phyloP scores from a whole-genome alignment of 2,329 filamentous ascomycete genomes.

The Cladophialophora yegresii region DNA sequence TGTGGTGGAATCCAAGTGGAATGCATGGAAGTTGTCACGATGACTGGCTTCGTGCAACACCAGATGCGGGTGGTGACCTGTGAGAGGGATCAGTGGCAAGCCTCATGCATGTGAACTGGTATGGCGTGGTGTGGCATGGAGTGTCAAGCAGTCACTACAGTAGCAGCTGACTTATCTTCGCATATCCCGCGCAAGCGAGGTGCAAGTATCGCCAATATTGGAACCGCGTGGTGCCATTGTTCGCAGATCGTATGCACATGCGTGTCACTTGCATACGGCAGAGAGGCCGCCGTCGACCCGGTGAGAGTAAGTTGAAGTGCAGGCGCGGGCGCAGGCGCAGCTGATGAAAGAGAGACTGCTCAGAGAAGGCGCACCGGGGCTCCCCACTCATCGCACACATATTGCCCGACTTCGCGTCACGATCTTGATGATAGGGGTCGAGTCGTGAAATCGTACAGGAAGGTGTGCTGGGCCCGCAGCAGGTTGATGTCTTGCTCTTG shows the following conservation, averaged over 20 bases:
- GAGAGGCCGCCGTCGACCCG: not conserved
- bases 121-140: not conserved
- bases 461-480: no score
- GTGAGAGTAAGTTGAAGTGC: not conserved
- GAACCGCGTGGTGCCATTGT: not conserved
- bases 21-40: constrained; percentile 11
- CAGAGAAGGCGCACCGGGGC: not conserved
- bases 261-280: not conserved
- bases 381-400: not conserved
- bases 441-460: no score
- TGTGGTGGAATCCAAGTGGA: not conserved
- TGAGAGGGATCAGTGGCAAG: not conserved
- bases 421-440: not conserved
- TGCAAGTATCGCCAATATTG: not conserved
- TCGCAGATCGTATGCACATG: not conserved
- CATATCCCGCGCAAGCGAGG: not conserved
- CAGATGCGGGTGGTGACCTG: not conserved
- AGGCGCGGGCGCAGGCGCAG: not conserved
- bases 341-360: not conserved
- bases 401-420: not conserved
- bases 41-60: constrained; percentile 5
- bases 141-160: no score
- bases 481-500: not conserved
- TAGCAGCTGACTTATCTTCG: not conserved
- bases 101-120: no score